Evolutionary conservation across 179 eudicot species (phyloP).

Genomic region (Drosera spatulata): DNA sequence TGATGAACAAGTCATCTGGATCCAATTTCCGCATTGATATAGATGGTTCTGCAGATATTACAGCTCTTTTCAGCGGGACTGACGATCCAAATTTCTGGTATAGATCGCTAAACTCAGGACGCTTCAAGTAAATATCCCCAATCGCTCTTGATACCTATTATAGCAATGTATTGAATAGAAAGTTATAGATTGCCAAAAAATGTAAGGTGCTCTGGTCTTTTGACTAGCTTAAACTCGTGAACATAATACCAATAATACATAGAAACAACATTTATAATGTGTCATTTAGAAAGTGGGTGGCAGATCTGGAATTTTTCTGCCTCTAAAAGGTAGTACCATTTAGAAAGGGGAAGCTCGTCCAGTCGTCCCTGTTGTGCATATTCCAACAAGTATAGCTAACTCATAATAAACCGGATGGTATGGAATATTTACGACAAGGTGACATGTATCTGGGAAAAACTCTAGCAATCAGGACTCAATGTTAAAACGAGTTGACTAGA

Average conservation of each 20-base stretch:
- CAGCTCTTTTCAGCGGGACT: conserved; percentile 38
- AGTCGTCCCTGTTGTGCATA: no score
- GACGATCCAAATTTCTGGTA: conserved; percentile 32
- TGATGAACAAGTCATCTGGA: conserved; percentile 42
- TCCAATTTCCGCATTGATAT: conserved; percentile 25
- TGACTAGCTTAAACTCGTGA: no score
- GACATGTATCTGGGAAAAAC: neutral
- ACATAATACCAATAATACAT: no score
- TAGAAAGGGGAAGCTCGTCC: no score
- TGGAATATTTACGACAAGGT: no score
- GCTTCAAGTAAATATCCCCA: conserved; percentile 55
- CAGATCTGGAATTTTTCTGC: no score
- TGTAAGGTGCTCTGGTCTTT: neutral
- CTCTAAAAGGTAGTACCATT: no score
- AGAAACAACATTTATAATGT: no score
- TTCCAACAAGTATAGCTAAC: no score
- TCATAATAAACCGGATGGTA: no score
- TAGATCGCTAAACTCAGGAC: conserved; percentile 36
- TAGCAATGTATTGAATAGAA: neutral
- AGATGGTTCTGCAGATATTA: conserved; percentile 48
- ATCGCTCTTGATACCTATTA: conserved; percentile 59
- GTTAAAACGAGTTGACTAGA: neutral
- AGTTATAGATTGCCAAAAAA: neutral
- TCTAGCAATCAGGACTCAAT: neutral
- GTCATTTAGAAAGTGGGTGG: no score